Conservation (phyloP, 2,329 filamentous ascomycete genomes). For the Aspergillus eucalypticola region DNA sequence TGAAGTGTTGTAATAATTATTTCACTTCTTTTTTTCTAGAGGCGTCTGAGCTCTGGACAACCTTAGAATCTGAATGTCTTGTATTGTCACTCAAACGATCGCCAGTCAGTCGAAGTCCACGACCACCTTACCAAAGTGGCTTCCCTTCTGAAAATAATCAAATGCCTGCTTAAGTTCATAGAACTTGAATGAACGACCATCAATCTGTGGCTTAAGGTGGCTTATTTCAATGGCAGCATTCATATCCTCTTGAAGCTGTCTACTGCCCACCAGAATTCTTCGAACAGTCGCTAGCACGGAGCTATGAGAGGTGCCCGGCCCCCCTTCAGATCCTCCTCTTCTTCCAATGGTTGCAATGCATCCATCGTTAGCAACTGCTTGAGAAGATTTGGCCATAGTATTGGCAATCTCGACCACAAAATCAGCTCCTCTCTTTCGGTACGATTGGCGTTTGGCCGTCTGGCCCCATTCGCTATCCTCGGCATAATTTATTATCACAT, state of each 20-base stretch:
- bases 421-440: not conserved
- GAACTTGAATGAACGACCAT: not conserved
- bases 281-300: not conserved
- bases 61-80: too few relatives aligned
- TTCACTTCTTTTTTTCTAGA: too few relatives aligned
- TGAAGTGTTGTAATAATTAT: too few relatives aligned
- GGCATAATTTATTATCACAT: slow-evolving; percentile 59
- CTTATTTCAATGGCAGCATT: not conserved
- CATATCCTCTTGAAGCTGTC: slow-evolving; percentile 8
- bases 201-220: not conserved
- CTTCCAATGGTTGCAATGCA: not conserved
- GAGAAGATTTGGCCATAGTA: not conserved
- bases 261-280: not conserved
- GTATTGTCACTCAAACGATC: not conserved
- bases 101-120: slow-evolving; percentile 3
- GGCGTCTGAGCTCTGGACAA: too few relatives aligned
- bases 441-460: slow-evolving; percentile 65
- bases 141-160: not conserved
- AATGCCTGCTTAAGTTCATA: not conserved
- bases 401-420: slow-evolving; percentile 2
- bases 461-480: slow-evolving; percentile 55
- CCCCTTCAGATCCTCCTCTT: not conserved
- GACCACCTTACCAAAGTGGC: slow-evolving; percentile 6
- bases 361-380: not conserved
- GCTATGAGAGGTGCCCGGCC: not conserved